Evolutionary conservation across 805 yeast species (phyloP).

Genomic region (Candida boidinii): DNA sequence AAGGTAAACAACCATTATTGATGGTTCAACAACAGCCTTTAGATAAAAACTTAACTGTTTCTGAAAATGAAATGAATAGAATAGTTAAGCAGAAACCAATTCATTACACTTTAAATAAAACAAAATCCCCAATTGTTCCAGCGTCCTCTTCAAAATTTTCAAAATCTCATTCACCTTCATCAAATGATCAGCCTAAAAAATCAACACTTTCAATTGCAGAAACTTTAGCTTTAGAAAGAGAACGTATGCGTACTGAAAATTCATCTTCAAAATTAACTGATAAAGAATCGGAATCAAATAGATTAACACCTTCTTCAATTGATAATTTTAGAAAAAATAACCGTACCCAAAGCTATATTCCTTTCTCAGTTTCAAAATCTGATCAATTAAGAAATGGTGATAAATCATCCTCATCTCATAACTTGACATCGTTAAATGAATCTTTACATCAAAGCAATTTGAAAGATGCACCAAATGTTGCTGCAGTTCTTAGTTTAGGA

Average conservation of each 20-base stretch:
- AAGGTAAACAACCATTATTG: slow-evolving; percentile 4
- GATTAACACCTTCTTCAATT: neutral
- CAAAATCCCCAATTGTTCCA: neutral
- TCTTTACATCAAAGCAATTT: no score
- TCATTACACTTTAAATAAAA: neutral
- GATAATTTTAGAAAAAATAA: neutral
- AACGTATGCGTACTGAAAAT: slow-evolving; percentile 34
- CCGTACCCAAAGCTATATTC: neutral
- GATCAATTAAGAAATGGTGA: no score
- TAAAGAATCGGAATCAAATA: no score
- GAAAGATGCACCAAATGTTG: no score
- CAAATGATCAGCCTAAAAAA: slow-evolving; percentile 2
- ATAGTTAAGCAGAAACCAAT: neutral
- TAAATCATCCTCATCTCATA: no score
- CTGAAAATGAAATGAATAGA: neutral
- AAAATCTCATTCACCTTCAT: neutral
- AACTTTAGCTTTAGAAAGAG: slow-evolving; percentile 46
- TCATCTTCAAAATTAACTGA: no score
- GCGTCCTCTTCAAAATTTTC: neutral
- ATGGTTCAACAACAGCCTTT: slow-evolving; percentile 3
- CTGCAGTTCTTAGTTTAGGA: no score
- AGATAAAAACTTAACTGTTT: neutral
- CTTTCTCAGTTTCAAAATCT: neutral
- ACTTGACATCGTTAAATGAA: no score
- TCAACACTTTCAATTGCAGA: slow-evolving; percentile 47